These are phyloP conservation scores for Ceratocystis huliohia DNA, from an alignment of 2,329 filamentous ascomycete species.

Conservation along the genomic window DNA sequence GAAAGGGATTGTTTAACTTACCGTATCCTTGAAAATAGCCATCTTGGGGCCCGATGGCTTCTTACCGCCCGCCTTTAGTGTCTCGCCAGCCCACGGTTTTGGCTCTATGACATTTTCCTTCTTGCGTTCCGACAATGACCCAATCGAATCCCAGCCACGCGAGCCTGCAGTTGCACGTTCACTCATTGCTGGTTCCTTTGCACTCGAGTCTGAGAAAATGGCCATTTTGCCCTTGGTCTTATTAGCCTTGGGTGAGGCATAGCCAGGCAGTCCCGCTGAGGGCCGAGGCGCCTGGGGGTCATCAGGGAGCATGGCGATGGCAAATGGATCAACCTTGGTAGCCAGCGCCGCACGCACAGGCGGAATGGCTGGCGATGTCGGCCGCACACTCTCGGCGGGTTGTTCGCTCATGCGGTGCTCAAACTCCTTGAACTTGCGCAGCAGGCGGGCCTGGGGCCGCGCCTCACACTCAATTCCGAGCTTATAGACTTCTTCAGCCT, in stretches of 20 bases:
- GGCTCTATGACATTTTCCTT: constrained; percentile 86
- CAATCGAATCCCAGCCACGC: constrained; percentile 86
- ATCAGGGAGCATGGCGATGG: constrained; percentile 37
- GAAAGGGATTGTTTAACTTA: constrained; percentile 43
- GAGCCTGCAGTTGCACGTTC: constrained; percentile 54
- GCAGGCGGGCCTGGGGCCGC: constrained; percentile 62
- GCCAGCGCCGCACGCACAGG: constrained; percentile 70
- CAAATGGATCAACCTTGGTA: constrained; percentile 76
- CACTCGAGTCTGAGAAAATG: constrained; percentile 33
- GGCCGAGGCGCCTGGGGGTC: constrained; percentile 55
- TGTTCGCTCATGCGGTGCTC: constrained; percentile 60
- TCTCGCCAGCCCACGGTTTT: constrained; percentile 86
- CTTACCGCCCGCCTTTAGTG: constrained; percentile 73
- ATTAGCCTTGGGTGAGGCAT: constrained; percentile 31
- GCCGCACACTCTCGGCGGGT: constrained; percentile 43
- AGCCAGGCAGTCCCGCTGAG: constrained; percentile 31
- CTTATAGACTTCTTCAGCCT: constrained; percentile 88
- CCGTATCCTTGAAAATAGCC: constrained; percentile 88
- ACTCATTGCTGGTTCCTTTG: constrained; percentile 17
- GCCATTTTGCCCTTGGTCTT: constrained; percentile 53
- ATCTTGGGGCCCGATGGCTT: constrained; percentile 64
- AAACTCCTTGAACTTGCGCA: constrained; percentile 88
- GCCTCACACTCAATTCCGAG: constrained; percentile 83
- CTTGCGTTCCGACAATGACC: constrained; percentile 71
- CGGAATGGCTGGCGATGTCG: constrained; percentile 77